These are phyloP conservation scores for Mycena belliarum DNA, from an alignment of 768 basidiomycete genomes.

Conservation along the genomic window DNA sequence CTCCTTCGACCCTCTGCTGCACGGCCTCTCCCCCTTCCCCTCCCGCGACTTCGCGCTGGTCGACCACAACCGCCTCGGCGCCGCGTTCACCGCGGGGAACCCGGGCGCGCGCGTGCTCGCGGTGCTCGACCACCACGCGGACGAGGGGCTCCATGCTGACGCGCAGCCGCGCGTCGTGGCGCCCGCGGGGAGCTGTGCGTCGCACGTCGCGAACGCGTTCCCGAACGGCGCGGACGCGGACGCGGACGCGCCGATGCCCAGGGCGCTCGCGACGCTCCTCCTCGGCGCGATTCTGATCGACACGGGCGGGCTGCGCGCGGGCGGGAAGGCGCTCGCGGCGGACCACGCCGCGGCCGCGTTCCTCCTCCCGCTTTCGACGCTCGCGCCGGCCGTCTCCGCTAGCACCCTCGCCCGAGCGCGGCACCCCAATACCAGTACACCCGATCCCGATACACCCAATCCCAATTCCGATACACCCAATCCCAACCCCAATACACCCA, in stretches of 20 bases:
- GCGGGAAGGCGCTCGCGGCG: slow-evolving; percentile 70
- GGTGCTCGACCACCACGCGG: slow-evolving; percentile 90
- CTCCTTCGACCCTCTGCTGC: too few relatives aligned
- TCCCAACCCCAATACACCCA: slow-evolving; percentile 10
- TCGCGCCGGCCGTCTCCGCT: slow-evolving; percentile 32
- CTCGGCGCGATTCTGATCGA: slow-evolving; percentile 84
- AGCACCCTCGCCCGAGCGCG: slow-evolving; percentile 8
- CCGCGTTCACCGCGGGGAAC: slow-evolving; percentile 41
- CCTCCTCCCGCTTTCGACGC: slow-evolving; percentile 61
- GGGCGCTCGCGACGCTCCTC: slow-evolving; percentile 76
- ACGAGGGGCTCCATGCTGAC: slow-evolving; percentile 69
- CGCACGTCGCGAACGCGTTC: slow-evolving; percentile 42
- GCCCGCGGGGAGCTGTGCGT: slow-evolving; percentile 82
- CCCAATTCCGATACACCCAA: slow-evolving; percentile 25
- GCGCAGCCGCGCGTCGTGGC: slow-evolving; percentile 67
- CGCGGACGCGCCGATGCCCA: too few relatives aligned
- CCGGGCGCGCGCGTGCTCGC: slow-evolving; percentile 59
- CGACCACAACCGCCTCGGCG: slow-evolving; percentile 81
- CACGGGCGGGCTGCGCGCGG: slow-evolving; percentile 74
- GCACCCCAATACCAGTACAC: slow-evolving; percentile 24
- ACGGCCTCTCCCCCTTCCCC: slow-evolving; percentile 44
- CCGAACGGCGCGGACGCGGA: slow-evolving; percentile 29
- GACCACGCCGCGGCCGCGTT: slow-evolving; percentile 68
- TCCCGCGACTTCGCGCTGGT: slow-evolving; percentile 75
- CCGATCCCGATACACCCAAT: too few relatives aligned